Evolutionary conservation across 1,284 basidiomycete species (phyloP).

Genomic region (Malassezia equina): DNA sequence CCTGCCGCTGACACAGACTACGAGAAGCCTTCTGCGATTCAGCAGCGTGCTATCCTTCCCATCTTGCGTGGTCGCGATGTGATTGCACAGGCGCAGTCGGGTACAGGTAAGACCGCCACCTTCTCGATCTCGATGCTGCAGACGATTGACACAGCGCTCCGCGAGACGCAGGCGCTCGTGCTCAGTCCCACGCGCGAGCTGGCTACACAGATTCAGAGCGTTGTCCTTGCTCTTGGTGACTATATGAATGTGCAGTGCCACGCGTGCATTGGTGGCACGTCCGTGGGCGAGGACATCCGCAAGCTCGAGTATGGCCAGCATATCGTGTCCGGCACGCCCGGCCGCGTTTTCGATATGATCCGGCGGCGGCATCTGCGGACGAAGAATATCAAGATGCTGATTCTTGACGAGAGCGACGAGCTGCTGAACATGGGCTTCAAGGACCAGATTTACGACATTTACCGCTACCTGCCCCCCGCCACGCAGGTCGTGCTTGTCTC

Average conservation of each 20-base stretch:
- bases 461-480: slow-evolving; percentile 92
- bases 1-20: slow-evolving; percentile 24
- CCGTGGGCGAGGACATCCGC: slow-evolving; percentile 92
- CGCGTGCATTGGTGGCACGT: slow-evolving; percentile 91
- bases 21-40: slow-evolving; percentile 40
- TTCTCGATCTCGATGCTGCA: slow-evolving; percentile 56
- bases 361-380: slow-evolving; percentile 83
- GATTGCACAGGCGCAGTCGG: slow-evolving; percentile 96
- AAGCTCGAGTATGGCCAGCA: slow-evolving; percentile 98
- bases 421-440: slow-evolving; percentile 97
- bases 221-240: slow-evolving; percentile 90
- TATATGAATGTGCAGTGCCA: slow-evolving; percentile 99
- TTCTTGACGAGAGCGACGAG: slow-evolving; percentile 96
- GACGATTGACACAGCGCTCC: slow-evolving; percentile 86
- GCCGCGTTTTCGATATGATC: slow-evolving; percentile 99
- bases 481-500: slow-evolving; percentile 95
- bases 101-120: slow-evolving; percentile 99
- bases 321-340: slow-evolving; percentile 92
- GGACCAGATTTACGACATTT: slow-evolving; percentile 99
- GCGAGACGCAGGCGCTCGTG: slow-evolving; percentile 92
- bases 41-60: slow-evolving; percentile 38
- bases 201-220: slow-evolving; percentile 88
- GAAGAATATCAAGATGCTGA: slow-evolving; percentile 98
- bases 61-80: slow-evolving; percentile 67
- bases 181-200: slow-evolving; percentile 60